Percentiles rank a stretch among this genome's conserved stretches.
These are phyloP conservation scores for Begonia fuchsioides DNA, from an alignment of 306 rosid species.

Conservation along the genomic window DNA sequence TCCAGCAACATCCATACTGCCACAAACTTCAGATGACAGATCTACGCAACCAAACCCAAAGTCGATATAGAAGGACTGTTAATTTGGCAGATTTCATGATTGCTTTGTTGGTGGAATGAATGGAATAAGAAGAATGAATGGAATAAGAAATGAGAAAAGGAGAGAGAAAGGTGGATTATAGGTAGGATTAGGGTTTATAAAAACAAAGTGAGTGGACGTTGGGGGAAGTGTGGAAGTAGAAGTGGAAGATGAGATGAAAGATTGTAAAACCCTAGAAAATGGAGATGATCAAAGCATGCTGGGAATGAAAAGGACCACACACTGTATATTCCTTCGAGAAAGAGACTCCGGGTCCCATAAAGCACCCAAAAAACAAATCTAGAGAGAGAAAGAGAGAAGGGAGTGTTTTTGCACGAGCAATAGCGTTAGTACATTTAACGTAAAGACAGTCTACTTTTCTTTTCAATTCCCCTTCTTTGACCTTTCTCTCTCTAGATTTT, in stretches of 20 bases:
- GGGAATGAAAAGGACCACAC: constrained; percentile 71
- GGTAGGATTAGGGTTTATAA: not conserved
- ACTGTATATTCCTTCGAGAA: constrained; percentile 97
- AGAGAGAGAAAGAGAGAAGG: not conserved
- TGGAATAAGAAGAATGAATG: no score
- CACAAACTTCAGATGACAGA: no score
- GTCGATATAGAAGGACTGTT: no score
- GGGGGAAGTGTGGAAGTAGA: constrained; percentile 3
- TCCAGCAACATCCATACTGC: no score
- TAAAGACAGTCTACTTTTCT: constrained; percentile 49
- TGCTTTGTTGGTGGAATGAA: no score
- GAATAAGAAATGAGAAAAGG: no score
- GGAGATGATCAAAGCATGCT: constrained; percentile 74
- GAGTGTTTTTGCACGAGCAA: constrained; percentile 53
- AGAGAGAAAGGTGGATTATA: no score
- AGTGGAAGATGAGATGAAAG: not conserved
- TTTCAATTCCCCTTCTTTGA: constrained; percentile 6
- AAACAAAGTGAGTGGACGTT: constrained; percentile 7
- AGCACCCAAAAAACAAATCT: constrained; percentile 1
- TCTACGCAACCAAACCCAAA: no score
- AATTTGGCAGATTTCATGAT: no score
- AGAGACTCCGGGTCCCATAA: constrained; percentile 44
- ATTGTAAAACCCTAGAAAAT: constrained; percentile 65
- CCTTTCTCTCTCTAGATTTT: not conserved
- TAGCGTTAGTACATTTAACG: constrained; percentile 22